Evolutionary conservation across 139 green algal species (phyloP).

Genomic region (Chlorella vulgaris): DNA sequence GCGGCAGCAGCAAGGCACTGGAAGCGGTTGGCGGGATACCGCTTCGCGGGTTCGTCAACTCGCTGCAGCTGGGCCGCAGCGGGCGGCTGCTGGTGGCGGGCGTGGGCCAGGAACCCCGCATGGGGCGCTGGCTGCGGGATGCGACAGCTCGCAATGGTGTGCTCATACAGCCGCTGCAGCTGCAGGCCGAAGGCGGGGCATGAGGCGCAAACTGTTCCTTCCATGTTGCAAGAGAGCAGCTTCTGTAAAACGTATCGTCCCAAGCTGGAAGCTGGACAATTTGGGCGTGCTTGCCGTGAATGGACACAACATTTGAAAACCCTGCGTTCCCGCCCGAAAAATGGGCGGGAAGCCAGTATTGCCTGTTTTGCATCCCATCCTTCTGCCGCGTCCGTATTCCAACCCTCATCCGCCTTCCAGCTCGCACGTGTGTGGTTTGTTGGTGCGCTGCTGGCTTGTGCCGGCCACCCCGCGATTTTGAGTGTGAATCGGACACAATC

Average conservation of each 20-base stretch:
- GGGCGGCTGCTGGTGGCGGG: conserved; percentile 85
- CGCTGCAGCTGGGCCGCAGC: conserved; percentile 71
- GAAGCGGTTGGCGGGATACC: conserved; percentile 69
- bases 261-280: too few relatives aligned
- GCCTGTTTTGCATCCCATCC: too few relatives aligned
- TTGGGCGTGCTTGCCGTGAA: too few relatives aligned
- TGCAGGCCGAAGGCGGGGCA: conserved; percentile 14
- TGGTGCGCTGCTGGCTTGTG: too few relatives aligned
- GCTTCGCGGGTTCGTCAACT: conserved; percentile 90
- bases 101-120: conserved; percentile 90
- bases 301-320: too few relatives aligned
- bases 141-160: conserved; percentile 79
- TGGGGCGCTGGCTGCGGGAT: conserved; percentile 89
- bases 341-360: too few relatives aligned
- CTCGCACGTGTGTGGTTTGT: too few relatives aligned
- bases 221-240: not conserved
- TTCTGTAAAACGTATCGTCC: not conserved
- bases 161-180: conserved; percentile 72
- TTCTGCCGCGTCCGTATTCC: too few relatives aligned
- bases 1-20: conserved; percentile 31
- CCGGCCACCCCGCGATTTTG: too few relatives aligned
- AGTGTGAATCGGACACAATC: too few relatives aligned
- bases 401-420: too few relatives aligned
- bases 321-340: too few relatives aligned
- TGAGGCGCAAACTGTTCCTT: not conserved